These are phyloP conservation scores for Boletus huronensis DNA, from an alignment of 768 basidiomycete genomes.

Conservation along the genomic window DNA sequence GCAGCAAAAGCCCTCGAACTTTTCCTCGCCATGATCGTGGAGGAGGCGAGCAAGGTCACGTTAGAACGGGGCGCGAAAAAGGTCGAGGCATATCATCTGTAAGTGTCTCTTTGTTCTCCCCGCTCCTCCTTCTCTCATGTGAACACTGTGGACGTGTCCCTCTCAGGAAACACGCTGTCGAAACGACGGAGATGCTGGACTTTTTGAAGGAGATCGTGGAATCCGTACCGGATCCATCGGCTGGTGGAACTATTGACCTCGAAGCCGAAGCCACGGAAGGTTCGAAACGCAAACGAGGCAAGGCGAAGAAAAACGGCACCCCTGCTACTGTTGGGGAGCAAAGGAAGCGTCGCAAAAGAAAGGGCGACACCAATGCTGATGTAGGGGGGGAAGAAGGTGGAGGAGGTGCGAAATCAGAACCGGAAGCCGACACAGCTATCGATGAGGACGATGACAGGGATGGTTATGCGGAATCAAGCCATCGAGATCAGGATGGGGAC, in stretches of 20 bases:
- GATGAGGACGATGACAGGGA: conserved; percentile 45
- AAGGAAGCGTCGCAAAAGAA: conserved; percentile 52
- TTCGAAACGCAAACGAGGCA: conserved; percentile 55
- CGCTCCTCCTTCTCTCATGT: not conserved
- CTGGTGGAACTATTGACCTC: conserved; percentile 73
- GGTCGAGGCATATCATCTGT: conserved; percentile 93
- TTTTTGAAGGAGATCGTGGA: conserved; percentile 93
- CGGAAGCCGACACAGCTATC: conserved; percentile 34
- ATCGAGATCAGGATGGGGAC: conserved; percentile 42
- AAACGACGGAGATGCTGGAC: conserved; percentile 84
- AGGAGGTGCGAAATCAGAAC: conserved; percentile 37
- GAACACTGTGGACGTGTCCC: conserved; percentile 1
- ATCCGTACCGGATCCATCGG: conserved; percentile 80
- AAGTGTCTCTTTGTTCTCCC: conserved; percentile 33
- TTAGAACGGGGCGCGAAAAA: conserved; percentile 76
- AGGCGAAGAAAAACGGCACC: conserved; percentile 47
- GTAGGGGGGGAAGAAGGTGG: conserved; percentile 35
- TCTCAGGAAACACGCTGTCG: conserved; percentile 85
- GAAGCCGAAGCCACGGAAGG: conserved; percentile 55
- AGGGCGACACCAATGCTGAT: conserved; percentile 33
- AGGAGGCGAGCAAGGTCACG: conserved; percentile 80
- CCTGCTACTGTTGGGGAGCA: conserved; percentile 33
- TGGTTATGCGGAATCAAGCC: conserved; percentile 35
- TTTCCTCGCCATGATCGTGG: conserved; percentile 81
- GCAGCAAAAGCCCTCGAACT: conserved; percentile 94